Evolutionary conservation across 331 rosid genomes (phyloP).

Genomic region (Pyrus hybrid): DNA sequence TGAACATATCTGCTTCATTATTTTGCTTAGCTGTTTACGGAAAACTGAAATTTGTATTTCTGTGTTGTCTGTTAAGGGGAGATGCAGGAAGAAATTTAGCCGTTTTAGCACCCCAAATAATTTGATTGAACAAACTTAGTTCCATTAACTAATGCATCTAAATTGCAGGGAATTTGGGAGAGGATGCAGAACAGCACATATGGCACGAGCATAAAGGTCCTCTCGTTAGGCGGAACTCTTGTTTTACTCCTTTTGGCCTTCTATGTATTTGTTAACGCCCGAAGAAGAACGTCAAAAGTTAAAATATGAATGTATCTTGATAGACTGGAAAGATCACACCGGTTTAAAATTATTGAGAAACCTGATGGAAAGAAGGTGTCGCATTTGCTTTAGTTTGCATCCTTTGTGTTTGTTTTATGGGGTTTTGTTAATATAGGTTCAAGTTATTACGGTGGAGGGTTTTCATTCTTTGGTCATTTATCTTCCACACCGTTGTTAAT

Average conservation of each 20-base stretch:
- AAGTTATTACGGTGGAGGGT: too few species aligned
- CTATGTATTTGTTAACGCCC: conserved; percentile 44
- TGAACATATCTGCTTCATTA: background rate
- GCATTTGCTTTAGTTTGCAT: background rate
- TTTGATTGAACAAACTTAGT: background rate
- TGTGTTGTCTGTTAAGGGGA: background rate
- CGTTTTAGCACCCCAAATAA: too few species aligned
- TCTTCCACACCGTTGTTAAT: too few species aligned
- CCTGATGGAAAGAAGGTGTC: background rate
- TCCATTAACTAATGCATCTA: conserved; percentile 6
- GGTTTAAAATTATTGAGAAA: conserved; percentile 4
- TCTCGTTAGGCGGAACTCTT: conserved; percentile 21
- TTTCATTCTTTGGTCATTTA: too few species aligned
- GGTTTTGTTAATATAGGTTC: too few species aligned
- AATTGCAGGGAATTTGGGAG: conserved; percentile 55
- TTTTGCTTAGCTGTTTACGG: background rate
- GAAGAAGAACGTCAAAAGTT: conserved; percentile 60
- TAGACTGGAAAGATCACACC: background rate
- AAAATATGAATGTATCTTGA: conserved; percentile 30
- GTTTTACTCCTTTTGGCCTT: conserved; percentile 28
- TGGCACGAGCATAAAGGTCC: conserved; percentile 19
- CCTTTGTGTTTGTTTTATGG: background rate
- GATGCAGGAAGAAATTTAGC: background rate
- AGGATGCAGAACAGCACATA: conserved; percentile 22
- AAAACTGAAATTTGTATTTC: background rate